A percentile compares a stretch with the other conserved stretches of the same genome.
phyloP scores from a whole-genome alignment of 129 eudicot species.

The Silybum marianum region DNA sequence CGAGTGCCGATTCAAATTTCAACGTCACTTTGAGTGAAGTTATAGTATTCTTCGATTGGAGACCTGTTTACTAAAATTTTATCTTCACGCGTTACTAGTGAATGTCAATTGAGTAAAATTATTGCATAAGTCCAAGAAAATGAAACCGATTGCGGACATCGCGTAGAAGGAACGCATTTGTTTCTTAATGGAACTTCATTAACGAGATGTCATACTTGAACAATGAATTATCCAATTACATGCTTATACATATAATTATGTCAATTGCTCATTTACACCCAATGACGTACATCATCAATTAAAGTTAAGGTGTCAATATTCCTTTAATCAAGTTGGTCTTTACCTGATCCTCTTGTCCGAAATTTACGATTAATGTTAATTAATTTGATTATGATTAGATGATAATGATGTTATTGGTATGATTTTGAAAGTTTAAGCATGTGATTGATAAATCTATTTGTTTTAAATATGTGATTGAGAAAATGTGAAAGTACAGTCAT shows the following conservation, averaged over 20 bases:
- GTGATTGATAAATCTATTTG: neutral
- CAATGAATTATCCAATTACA: neutral
- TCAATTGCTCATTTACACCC: neutral
- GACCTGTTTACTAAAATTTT: neutral
- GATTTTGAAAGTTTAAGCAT: neutral
- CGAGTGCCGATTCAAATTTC: neutral
- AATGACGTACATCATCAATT: slow-evolving; percentile 2
- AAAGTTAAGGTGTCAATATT: neutral
- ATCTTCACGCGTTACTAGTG: neutral
- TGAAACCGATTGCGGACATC: neutral
- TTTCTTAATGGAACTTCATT: neutral
- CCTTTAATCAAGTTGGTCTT: neutral
- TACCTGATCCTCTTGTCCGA: neutral
- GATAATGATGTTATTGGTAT: neutral
- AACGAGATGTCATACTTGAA: neutral
- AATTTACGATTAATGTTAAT: slow-evolving; percentile 9
- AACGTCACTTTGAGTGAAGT: neutral
- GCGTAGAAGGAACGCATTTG: neutral
- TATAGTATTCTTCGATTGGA: neutral
- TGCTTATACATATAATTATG: neutral
- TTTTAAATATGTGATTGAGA: neutral
- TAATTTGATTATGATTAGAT: neutral
- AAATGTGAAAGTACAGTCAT: neutral
- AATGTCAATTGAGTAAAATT: neutral
- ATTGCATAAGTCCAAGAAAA: neutral